A percentile compares a stretch with the other conserved stretches of the same genome.
Evolutionary conservation across 164 flowering plant species (phyloP).

Genomic region (Vitis vinifera): DNA sequence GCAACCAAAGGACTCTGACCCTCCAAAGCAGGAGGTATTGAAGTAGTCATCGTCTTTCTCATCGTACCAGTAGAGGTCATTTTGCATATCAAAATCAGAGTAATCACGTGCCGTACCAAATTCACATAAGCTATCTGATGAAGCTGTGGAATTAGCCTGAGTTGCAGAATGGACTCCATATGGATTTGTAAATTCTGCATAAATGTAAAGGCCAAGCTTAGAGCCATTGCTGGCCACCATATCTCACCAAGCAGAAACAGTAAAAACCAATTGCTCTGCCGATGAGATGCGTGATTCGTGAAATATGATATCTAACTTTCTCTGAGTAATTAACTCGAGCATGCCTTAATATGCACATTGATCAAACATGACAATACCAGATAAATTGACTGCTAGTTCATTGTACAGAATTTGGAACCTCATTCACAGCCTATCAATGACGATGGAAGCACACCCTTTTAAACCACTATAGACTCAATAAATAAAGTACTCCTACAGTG

Average conservation of each 20-base stretch:
- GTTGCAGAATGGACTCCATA: constrained; percentile 56
- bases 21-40: constrained; percentile 48
- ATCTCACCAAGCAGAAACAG: neutral
- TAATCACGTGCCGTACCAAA: constrained; percentile 93
- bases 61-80: constrained; percentile 56
- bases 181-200: constrained; percentile 80
- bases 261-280: neutral
- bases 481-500: neutral
- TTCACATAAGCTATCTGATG: constrained; percentile 73
- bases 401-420: neutral
- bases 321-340: neutral
- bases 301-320: neutral
- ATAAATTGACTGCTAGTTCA: neutral
- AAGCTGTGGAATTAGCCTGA: constrained; percentile 46
- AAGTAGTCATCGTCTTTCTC: constrained; percentile 59
- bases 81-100: constrained; percentile 63
- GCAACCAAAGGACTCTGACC: constrained; percentile 41
- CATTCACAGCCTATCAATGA: neutral
- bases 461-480: neutral
- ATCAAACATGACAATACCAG: neutral
- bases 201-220: neutral
- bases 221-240: neutral
- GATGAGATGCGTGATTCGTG: neutral
- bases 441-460: neutral
- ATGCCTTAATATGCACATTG: neutral